phyloP scores from a whole-genome alignment of 305 asterid species.

The Stenogyne calaminthoides region DNA sequence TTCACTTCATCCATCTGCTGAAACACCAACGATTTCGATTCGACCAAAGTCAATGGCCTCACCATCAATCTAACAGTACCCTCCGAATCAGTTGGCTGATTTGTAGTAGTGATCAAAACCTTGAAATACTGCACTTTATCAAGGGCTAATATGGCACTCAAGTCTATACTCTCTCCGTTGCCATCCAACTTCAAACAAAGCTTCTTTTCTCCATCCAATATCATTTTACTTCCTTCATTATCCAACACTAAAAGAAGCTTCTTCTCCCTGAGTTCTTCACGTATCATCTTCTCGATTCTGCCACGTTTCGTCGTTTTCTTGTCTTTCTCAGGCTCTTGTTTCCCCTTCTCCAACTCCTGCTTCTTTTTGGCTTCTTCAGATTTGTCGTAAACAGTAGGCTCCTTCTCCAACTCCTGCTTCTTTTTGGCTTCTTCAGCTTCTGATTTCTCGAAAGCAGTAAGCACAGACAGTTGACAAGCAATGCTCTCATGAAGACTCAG shows the following conservation, averaged over 20 bases:
- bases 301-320: not conserved
- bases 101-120: constrained; percentile 14
- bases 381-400: not conserved
- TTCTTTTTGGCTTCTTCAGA: not conserved
- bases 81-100: not conserved
- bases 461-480: constrained; percentile 35
- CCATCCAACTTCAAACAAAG: not conserved
- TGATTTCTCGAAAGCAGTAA: not conserved
- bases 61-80: constrained; percentile 9
- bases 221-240: constrained; percentile 16
- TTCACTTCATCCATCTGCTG: not conserved
- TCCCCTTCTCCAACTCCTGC: not conserved
- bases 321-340: not conserved
- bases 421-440: constrained; percentile 8
- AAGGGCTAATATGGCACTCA: not conserved
- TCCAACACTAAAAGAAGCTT: constrained; percentile 38
- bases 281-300: not conserved
- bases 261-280: not conserved
- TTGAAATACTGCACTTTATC: not conserved
- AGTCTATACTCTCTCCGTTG: not conserved
- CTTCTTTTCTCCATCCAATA: not conserved
- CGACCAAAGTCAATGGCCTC: constrained; percentile 24
- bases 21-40: constrained; percentile 1
- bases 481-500: constrained; percentile 26
- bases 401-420: not conserved